Evolutionary conservation across 2,329 filamentous ascomycete genomes (phyloP).

Genomic region (Karstenula rhodostoma): DNA sequence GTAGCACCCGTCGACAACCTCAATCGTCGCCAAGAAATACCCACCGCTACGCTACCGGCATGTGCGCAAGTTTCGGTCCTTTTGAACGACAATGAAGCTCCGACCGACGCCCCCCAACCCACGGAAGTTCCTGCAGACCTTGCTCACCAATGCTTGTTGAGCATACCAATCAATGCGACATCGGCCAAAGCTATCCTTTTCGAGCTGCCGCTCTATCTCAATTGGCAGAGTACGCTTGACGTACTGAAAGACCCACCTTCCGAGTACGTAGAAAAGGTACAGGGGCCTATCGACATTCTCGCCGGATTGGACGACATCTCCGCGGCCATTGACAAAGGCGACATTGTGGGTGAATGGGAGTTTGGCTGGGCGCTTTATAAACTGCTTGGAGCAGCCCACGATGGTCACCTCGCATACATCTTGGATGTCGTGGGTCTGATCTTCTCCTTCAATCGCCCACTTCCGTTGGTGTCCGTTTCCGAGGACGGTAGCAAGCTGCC

Average conservation of each 20-base stretch:
- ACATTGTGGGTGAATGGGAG: conserved; percentile 52
- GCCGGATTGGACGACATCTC: conserved; percentile 52
- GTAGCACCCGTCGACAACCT: conserved; percentile 21
- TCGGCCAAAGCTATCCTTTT: conserved; percentile 50
- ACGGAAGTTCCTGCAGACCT: conserved; percentile 52
- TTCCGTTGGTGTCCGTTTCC: conserved; percentile 68
- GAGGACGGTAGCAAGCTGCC: conserved; percentile 66
- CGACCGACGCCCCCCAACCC: conserved; percentile 4
- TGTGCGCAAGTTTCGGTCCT: conserved; percentile 47
- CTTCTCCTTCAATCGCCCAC: conserved; percentile 59
- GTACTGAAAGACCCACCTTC: conserved; percentile 54
- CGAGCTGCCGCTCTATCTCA: conserved; percentile 52
- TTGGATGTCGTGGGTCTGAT: conserved; percentile 61
- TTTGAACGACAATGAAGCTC: conserved; percentile 20
- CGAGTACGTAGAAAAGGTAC: conserved; percentile 57
- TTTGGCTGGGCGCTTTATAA: conserved; percentile 62
- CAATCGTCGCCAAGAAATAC: conserved; percentile 15
- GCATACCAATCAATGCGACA: conserved; percentile 54
- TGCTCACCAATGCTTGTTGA: conserved; percentile 56
- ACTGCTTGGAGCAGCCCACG: conserved; percentile 65
- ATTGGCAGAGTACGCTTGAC: conserved; percentile 58
- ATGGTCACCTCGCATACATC: conserved; percentile 69
- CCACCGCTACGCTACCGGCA: conserved; percentile 24
- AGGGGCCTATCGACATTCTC: conserved; percentile 54
- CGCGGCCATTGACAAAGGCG: conserved; percentile 45